Evolutionary conservation across 2,329 filamentous ascomycete species (phyloP).

Genomic region (Pseudocercospora musae): DNA sequence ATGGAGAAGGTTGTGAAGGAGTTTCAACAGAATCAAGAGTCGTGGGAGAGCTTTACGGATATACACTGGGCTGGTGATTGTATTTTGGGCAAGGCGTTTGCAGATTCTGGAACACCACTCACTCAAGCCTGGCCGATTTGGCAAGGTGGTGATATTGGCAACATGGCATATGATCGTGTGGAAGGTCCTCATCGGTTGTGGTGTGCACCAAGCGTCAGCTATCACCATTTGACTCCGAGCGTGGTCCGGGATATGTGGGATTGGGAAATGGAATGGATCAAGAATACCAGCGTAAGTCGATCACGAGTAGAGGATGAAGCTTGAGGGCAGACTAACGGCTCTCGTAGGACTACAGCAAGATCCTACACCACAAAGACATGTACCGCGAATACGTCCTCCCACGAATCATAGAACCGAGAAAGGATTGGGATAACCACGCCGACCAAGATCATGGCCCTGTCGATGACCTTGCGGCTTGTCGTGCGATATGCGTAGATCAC

Average conservation of each 20-base stretch:
- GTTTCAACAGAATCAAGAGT: constrained; percentile 40
- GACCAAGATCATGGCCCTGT: constrained; percentile 17
- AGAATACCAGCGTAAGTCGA: constrained; percentile 14
- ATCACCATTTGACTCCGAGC: constrained; percentile 25
- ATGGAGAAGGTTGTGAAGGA: constrained; percentile 34
- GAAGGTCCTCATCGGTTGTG: constrained; percentile 25
- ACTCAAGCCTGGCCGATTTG: constrained; percentile 29
- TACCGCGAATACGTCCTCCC: constrained; percentile 25
- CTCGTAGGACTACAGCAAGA: constrained; percentile 5
- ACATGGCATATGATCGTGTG: constrained; percentile 24
- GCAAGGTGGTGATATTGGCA: constrained; percentile 25
- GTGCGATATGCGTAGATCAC: constrained; percentile 17
- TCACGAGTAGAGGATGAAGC: too few relatives aligned
- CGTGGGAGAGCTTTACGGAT: constrained; percentile 26
- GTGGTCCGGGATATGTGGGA: constrained; percentile 25
- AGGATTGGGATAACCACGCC: constrained; percentile 28
- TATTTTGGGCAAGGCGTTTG: constrained; percentile 29
- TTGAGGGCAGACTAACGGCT: too few relatives aligned
- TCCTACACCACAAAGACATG: constrained; percentile 25
- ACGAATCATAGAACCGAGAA: constrained; percentile 14
- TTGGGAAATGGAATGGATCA: constrained; percentile 27
- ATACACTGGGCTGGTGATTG: constrained; percentile 32
- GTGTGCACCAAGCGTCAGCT: constrained; percentile 27
- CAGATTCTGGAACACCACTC: constrained; percentile 23
- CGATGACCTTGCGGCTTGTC: constrained; percentile 21